Base-by-base conservation (phyloP, 495 filamentous ascomycete species). In the Aspergillus panamensis region DNA sequence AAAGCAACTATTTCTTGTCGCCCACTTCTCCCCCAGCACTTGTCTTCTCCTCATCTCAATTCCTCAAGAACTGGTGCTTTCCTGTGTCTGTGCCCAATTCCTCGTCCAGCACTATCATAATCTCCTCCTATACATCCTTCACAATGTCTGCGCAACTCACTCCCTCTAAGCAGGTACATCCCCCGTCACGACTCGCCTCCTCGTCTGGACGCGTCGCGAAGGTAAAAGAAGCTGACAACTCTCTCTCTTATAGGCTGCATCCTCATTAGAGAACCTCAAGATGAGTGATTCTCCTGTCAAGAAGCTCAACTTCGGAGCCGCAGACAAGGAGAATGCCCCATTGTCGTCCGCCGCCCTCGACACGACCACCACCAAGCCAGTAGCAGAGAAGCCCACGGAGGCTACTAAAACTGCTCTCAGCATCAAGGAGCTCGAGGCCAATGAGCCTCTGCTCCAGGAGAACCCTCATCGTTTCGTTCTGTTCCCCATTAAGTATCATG, bases 401-500 rank as follows among this genome's bases (percentile, higher is more conserved):
- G 61, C 57, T 20, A 37, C 70, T 58, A 77, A 76, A 66, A 82
- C 83, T 48, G 84, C 83, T 59, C 67, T 79, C 54, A 81, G 79
- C 19, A 83, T 88, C 69, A 88, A 89, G 74, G 69, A 83, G 17
- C 77, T 88, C 54, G 88, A 96, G 74, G 81, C 82, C 52, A 82
- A 89, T 47, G 94, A 98, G 82, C 94, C 94, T 48, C 81, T 98
- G 57, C 86, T 98, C 25, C 89, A 89, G 69, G 94, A 97, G 79
- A 98, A 98, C 78, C 88, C 91, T 62, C 84, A 96, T 60, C 90
- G 94, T 62, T 98, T 97, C 70, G 94, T 98, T 53, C 81, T 98
- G 48, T 98, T 98, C 77, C 94, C 94, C 58, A 97, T 98, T 75
- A 97, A 96, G 82, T 97, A 97, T 73, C 91, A 98, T 67, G 94